A percentile compares a stretch with the other conserved stretches of the same genome.
Evolutionary conservation across 108 stramenopile species (phyloP).

Genomic region (Skeletonema costatum): DNA sequence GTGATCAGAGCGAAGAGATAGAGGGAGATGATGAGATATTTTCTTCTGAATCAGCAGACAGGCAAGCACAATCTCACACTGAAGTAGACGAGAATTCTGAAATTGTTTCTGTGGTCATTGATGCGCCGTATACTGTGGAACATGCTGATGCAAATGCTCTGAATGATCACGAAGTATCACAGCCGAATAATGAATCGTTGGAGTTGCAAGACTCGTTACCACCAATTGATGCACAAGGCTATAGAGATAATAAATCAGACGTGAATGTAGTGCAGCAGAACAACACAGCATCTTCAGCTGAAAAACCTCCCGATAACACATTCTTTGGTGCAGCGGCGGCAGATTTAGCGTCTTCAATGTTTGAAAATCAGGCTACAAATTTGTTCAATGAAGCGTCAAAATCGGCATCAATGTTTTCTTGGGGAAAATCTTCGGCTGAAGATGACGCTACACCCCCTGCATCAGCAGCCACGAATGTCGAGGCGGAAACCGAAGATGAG

Average conservation of each 20-base stretch:
- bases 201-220: neutral
- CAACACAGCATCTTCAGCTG: neutral
- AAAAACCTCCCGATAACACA: neutral
- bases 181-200: neutral
- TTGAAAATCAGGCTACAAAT: constrained; percentile 25
- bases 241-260: neutral
- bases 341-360: constrained; percentile 11
- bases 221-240: neutral
- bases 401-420: constrained; percentile 18
- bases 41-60: neutral
- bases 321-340: neutral
- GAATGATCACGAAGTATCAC: neutral
- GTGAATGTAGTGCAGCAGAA: neutral
- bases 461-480: neutral
- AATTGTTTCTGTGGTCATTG: neutral
- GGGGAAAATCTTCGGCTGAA: constrained; percentile 6
- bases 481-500: neutral
- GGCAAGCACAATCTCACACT: neutral
- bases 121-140: neutral
- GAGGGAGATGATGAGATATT: constrained; percentile 1
- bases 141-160: neutral
- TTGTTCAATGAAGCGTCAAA: constrained; percentile 14
- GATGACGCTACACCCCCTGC: neutral
- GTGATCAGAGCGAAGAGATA: constrained; percentile 5
- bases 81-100: constrained; percentile 6